phyloP scores from a whole-genome alignment of 1,139 yeast species.

The Pichia sp. region DNA sequence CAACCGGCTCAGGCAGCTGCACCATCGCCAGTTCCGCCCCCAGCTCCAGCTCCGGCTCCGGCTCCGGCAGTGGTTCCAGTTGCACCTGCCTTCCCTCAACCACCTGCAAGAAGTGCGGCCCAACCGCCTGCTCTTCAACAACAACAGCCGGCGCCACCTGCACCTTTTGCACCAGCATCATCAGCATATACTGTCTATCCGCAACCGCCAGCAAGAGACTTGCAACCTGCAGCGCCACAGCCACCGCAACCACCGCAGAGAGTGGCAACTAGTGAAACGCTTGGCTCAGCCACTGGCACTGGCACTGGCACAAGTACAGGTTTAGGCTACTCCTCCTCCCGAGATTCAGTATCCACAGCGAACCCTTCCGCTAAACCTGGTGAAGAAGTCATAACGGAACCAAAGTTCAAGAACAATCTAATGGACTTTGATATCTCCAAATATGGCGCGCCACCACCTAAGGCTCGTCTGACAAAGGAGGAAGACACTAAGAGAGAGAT shows the following conservation, averaged over 20 bases:
- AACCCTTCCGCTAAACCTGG: slow-evolving; percentile 6
- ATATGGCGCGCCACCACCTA: slow-evolving; percentile 31
- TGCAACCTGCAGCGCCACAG: neutral
- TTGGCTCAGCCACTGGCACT: too few relatives aligned
- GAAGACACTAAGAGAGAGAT: slow-evolving; percentile 18
- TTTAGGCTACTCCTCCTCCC: neutral
- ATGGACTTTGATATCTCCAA: slow-evolving; percentile 28
- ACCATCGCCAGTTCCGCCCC: too few relatives aligned
- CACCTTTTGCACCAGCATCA: too few relatives aligned
- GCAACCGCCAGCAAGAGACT: slow-evolving; percentile 1
- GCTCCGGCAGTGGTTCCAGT: too few relatives aligned
- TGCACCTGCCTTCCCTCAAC: neutral
- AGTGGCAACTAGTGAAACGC: too few relatives aligned
- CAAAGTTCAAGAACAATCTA: slow-evolving; percentile 23
- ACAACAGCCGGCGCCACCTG: neutral
- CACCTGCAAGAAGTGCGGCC: neutral
- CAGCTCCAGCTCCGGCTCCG: too few relatives aligned
- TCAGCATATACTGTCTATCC: too few relatives aligned
- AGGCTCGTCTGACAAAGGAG: slow-evolving; percentile 19
- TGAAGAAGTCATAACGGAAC: slow-evolving; percentile 20
- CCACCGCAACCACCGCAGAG: neutral
- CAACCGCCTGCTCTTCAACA: neutral
- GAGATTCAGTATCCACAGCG: neutral
- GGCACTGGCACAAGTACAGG: too few relatives aligned
- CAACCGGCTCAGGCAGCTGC: too few relatives aligned